phyloP scores from a whole-genome alignment of 768 basidiomycete species.

The Termitomyces bulborhizus region DNA sequence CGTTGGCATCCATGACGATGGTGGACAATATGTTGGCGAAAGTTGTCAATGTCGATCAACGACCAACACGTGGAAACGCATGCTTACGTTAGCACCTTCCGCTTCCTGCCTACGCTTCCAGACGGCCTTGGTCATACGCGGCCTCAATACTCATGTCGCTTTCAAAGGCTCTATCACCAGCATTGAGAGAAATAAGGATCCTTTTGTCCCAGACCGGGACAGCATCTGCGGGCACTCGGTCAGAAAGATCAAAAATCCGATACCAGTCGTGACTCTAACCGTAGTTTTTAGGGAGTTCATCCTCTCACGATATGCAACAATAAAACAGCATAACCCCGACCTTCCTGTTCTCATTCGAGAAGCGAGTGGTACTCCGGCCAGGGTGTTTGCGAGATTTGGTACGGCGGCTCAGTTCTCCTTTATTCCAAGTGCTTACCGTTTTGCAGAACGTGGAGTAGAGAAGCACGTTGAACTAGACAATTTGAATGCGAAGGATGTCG shows the following conservation, averaged over 20 bases:
- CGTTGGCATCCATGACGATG: constrained; percentile 46
- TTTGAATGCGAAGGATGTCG: constrained; percentile 65
- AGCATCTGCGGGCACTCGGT: constrained; percentile 80
- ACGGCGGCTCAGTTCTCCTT: constrained; percentile 23
- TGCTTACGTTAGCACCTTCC: constrained; percentile 29
- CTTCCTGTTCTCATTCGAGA: constrained; percentile 81
- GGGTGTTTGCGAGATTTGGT: constrained; percentile 86
- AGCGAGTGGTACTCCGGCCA: constrained; percentile 72
- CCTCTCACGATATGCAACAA: constrained; percentile 60
- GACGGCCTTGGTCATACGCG: not conserved
- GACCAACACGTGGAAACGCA: constrained; percentile 11
- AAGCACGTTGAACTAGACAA: constrained; percentile 77
- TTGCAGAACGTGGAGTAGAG: constrained; percentile 71
- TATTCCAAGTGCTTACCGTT: constrained; percentile 6
- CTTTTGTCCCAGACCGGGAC: constrained; percentile 73
- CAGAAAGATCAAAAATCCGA: constrained; percentile 13
- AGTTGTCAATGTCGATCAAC: constrained; percentile 23
- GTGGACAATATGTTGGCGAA: constrained; percentile 21
- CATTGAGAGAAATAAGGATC: constrained; percentile 74
- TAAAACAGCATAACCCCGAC: constrained; percentile 83
- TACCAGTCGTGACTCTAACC: not conserved
- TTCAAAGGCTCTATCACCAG: constrained; percentile 69
- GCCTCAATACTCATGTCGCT: constrained; percentile 44
- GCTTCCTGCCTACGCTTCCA: constrained; percentile 1
- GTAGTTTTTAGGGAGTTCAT: constrained; percentile 63